Evolutionary conservation across 179 eudicot genomes (phyloP), one percentile per base, ranked within the genome.

Genomic region (Beta macrorhiza): DNA sequence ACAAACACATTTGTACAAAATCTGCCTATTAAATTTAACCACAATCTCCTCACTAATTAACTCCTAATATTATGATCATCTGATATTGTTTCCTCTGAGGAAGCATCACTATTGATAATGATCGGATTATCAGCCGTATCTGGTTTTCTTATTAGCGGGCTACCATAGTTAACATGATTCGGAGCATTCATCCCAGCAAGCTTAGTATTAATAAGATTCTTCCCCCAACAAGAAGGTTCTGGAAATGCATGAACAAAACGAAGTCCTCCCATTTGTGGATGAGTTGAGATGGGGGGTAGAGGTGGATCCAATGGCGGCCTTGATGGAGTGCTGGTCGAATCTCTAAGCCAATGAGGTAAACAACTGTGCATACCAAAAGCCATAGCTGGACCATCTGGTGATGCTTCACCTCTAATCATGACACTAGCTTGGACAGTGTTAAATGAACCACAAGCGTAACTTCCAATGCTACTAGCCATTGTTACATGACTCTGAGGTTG

Each of bases 1-100:
- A 25, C 47, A 59, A 79, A 56, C 37, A 77, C 79, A 79, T 82
- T 76, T 85, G 72, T 85, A 85, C 87, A 85, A 14, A 57, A 44
- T 58, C 63, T 65, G 67, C 37, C 22, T 49, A 47, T n/a, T 52
- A 69, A 53, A 77, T 15, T 58, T 73, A 2, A 37, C n/a, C 51
- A 81, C 11, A 61, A 76, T 77, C 83, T 71, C 62, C n/a, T 53
- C 2, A 0, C 80, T 32, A 52, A 37, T 79, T 76, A 86, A 52
- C 20, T 61, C 83, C 84, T 80, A 22, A 67, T 53, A 80, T 80
- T 78, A 53, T 51, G 85, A 75, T 90, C 93, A 80, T 90, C 96
- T 1, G 92, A 92, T 75, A 92, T 83, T 11, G 96, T 92, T 84
- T 88, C 96, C 85, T 90, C 96, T 8, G 96, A 92, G 25, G 95